Percentiles rank a stretch among this genome's conserved stretches.
These are phyloP conservation scores for Ormosia semicastrata DNA, from an alignment of 306 rosid genomes.

Conservation along the genomic window DNA sequence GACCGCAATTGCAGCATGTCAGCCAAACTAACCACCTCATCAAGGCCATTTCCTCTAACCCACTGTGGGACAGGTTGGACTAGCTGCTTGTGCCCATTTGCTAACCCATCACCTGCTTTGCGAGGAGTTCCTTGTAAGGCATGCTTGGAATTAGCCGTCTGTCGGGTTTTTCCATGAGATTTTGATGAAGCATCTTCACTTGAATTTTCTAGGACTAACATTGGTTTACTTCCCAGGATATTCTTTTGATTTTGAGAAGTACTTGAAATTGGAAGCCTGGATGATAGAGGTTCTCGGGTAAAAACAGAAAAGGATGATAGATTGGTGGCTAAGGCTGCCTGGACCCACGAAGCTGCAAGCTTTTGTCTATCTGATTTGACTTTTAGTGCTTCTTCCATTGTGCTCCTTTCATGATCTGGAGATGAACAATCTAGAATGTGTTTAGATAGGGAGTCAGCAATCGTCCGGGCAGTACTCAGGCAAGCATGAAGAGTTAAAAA, in stretches of 20 bases:
- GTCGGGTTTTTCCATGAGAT: slow-evolving; percentile 56
- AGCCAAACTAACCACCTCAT: slow-evolving; percentile 63
- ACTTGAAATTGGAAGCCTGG: slow-evolving; percentile 42
- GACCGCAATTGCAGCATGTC: slow-evolving; percentile 72
- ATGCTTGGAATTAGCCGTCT: slow-evolving; percentile 42
- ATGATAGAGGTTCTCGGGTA: slow-evolving; percentile 47
- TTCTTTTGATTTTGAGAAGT: slow-evolving; percentile 60
- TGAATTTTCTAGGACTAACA: slow-evolving; percentile 65
- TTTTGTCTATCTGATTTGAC: slow-evolving; percentile 59
- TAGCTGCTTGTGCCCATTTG: slow-evolving; percentile 54
- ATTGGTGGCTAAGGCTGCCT: slow-evolving; percentile 79
- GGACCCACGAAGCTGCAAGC: slow-evolving; percentile 81
- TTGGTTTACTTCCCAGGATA: slow-evolving; percentile 49
- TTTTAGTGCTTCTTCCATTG: slow-evolving; percentile 63
- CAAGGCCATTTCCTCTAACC: slow-evolving; percentile 68
- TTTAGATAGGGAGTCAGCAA: slow-evolving; percentile 69
- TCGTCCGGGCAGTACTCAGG: slow-evolving; percentile 50
- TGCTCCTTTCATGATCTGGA: slow-evolving; percentile 55
- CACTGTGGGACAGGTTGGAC: slow-evolving; percentile 65
- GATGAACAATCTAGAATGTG: slow-evolving; percentile 45
- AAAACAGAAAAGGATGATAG: slow-evolving; percentile 71
- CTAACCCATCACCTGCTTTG: slow-evolving; percentile 47
- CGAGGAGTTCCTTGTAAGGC: slow-evolving; percentile 55
- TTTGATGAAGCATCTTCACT: slow-evolving; percentile 43
- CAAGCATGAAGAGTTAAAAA: slow-evolving; percentile 68